A percentile compares a stretch with the other conserved stretches of the same genome.
phyloP scores from a whole-genome alignment of 108 stramenopile species.

The Cyclostephanos invisitatus region DNA sequence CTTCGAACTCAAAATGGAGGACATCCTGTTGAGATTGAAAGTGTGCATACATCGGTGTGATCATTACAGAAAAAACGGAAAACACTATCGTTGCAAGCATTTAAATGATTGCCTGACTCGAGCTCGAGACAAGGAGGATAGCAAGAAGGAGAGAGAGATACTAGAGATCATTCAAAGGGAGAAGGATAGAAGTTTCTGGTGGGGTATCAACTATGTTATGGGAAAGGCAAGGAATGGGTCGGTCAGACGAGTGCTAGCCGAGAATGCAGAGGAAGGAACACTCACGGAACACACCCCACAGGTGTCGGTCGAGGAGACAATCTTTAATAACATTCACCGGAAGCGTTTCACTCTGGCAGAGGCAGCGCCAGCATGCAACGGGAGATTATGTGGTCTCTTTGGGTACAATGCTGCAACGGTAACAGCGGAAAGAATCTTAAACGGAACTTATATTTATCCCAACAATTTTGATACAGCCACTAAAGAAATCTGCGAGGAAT shows the following conservation, averaged over 20 bases:
- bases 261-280: neutral
- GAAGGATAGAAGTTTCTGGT: conserved; percentile 7
- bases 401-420: conserved; percentile 3
- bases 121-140: neutral
- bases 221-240: neutral
- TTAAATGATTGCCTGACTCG: neutral
- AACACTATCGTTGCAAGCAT: neutral
- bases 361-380: neutral
- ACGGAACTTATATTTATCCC: neutral
- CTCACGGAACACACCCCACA: neutral
- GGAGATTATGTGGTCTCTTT: neutral
- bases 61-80: neutral
- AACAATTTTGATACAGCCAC: neutral
- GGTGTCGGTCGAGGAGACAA: neutral
- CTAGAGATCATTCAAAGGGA: conserved; percentile 13
- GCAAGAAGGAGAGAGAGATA: conserved; percentile 8
- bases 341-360: no score
- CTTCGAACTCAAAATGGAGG: neutral
- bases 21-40: neutral
- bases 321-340: neutral
- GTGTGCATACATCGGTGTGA: neutral
- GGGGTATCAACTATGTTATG: conserved; percentile 7
- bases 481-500: neutral
- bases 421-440: conserved; percentile 2
- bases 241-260: conserved; percentile 9